Evolutionary conservation across 2,329 filamentous ascomycete species (phyloP).

Genomic region (Aspergillus pseudonomiae): DNA sequence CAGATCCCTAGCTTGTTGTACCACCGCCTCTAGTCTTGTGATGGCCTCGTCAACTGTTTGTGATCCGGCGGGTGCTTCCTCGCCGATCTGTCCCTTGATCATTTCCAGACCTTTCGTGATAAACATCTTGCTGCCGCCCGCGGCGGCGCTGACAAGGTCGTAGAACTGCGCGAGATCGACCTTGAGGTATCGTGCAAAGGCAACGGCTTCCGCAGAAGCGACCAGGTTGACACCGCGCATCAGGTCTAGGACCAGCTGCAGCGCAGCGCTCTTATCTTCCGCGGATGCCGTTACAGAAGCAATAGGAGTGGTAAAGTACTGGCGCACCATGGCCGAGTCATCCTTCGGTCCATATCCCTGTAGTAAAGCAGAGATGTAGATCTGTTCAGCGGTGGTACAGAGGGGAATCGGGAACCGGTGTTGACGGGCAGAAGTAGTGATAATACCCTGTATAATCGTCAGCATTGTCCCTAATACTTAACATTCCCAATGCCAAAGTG

Average conservation of each 20-base stretch:
- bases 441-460: slow-evolving; percentile 55
- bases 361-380: slow-evolving; percentile 62
- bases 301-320: slow-evolving; percentile 52
- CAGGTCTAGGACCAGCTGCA: slow-evolving; percentile 47
- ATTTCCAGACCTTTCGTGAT: slow-evolving; percentile 42
- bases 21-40: slow-evolving; percentile 42
- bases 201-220: slow-evolving; percentile 52
- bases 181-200: slow-evolving; percentile 50
- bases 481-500: background rate
- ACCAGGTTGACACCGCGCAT: slow-evolving; percentile 54
- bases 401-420: slow-evolving; percentile 63
- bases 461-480: background rate
- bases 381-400: slow-evolving; percentile 65
- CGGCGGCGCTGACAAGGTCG: slow-evolving; percentile 51
- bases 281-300: slow-evolving; percentile 39
- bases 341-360: slow-evolving; percentile 60
- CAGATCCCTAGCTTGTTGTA: slow-evolving; percentile 46
- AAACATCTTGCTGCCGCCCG: slow-evolving; percentile 51
- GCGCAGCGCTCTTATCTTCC: slow-evolving; percentile 37
- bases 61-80: slow-evolving; percentile 34
- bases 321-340: slow-evolving; percentile 59
- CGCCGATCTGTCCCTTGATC: slow-evolving; percentile 33
- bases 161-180: slow-evolving; percentile 51
- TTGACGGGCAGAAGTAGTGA: slow-evolving; percentile 65
- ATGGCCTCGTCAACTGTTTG: slow-evolving; percentile 43